Percentiles rank a stretch among this genome's conserved stretches.
These are phyloP conservation scores for Podila epicladia DNA, from an alignment of 192 early-diverging fungal species.

Conservation along the genomic window DNA sequence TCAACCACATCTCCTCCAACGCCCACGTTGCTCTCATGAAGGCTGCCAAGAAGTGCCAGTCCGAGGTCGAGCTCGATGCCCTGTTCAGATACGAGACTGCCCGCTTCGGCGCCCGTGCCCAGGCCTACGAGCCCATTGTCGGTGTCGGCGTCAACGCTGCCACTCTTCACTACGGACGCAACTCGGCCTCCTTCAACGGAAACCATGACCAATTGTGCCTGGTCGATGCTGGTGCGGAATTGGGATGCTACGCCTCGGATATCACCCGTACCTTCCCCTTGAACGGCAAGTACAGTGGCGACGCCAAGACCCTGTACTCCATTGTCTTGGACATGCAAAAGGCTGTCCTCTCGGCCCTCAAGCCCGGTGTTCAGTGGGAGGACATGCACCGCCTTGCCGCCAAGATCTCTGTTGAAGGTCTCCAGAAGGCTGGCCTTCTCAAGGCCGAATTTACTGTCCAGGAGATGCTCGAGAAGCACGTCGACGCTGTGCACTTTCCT, in stretches of 20 bases:
- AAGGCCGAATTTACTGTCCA: constrained; percentile 66
- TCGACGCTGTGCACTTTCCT: too few relatives aligned
- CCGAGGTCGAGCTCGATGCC: constrained; percentile 81
- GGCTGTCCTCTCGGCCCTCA: constrained; percentile 74
- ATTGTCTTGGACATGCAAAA: constrained; percentile 86
- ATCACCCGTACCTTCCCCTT: constrained; percentile 93
- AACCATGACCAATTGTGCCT: constrained; percentile 61
- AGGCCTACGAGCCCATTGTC: constrained; percentile 91
- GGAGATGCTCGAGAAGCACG: constrained; percentile 68
- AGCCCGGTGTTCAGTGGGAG: constrained; percentile 85
- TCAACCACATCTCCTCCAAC: constrained; percentile 74
- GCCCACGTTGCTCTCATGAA: constrained; percentile 89
- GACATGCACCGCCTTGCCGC: constrained; percentile 88
- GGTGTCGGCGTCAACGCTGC: constrained; percentile 81
- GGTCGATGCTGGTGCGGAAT: constrained; percentile 89
- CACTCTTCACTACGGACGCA: constrained; percentile 86
- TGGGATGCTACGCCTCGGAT: constrained; percentile 86
- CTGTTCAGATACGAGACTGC: constrained; percentile 81
- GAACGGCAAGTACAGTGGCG: constrained; percentile 74
- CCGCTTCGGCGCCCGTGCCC: constrained; percentile 69
- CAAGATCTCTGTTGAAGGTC: constrained; percentile 69
- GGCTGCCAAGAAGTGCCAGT: constrained; percentile 65
- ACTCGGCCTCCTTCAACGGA: constrained; percentile 63
- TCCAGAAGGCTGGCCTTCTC: constrained; percentile 78
- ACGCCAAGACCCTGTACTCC: constrained; percentile 83